These are phyloP conservation scores for Neoarthrinium moseri DNA, from an alignment of 2,329 filamentous ascomycete genomes.

Conservation along the genomic window DNA sequence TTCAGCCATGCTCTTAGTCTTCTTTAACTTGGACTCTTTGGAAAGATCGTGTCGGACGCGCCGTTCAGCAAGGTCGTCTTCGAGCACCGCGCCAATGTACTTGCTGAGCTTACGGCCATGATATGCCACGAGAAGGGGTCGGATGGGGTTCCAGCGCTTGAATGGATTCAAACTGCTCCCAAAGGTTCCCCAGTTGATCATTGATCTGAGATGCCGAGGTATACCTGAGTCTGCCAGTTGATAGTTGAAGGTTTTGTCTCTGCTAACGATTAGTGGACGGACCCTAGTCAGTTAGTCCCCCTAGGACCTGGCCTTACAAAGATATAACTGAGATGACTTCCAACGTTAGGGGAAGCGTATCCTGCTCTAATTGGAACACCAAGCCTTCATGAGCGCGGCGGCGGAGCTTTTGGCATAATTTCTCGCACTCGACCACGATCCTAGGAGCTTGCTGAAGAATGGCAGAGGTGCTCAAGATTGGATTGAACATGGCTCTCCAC, in stretches of 20 bases:
- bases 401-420: background rate
- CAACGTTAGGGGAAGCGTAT: background rate
- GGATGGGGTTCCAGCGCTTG: slow-evolving; percentile 14
- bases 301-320: background rate
- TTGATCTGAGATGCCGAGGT: background rate
- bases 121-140: slow-evolving; percentile 18
- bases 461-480: background rate
- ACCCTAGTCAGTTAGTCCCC: too few species aligned
- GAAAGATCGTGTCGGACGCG: background rate
- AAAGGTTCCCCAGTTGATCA: background rate
- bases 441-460: background rate
- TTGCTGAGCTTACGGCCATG: slow-evolving; percentile 17
- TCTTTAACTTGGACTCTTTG: background rate
- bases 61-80: slow-evolving; percentile 18
- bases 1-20: background rate
- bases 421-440: background rate
- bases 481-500: background rate
- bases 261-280: background rate
- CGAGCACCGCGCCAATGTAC: slow-evolving; percentile 18
- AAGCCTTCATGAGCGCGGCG: slow-evolving; percentile 7
- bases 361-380: slow-evolving; percentile 20
- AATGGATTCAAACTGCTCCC: slow-evolving; percentile 16
- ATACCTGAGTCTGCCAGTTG: background rate
- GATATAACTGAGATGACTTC: background rate
- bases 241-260: background rate